Percentiles rank a stretch among this genome's conserved stretches.
phyloP scores from a whole-genome alignment of 129 eudicot species.

The Helianthus tuberosus region DNA sequence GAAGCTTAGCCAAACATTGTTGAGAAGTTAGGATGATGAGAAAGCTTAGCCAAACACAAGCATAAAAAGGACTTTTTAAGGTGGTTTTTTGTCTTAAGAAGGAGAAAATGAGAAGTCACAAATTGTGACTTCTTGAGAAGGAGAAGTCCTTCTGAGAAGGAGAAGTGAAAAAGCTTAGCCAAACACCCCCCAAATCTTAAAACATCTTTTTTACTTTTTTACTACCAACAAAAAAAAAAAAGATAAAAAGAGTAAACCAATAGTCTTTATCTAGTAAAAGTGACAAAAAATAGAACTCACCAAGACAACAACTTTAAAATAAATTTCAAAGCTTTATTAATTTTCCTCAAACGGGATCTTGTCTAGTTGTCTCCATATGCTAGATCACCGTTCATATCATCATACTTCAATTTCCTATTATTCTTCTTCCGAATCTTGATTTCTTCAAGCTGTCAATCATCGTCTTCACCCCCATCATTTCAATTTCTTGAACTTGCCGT shows the following conservation, averaged over 20 bases:
- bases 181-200: no score
- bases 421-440: constrained; percentile 29
- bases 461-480: constrained; percentile 26
- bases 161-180: no score
- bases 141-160: no score
- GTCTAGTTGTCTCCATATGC: constrained; percentile 3
- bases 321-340: neutral
- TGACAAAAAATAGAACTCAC: neutral
- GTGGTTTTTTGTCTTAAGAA: no score
- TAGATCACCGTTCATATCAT: constrained; percentile 27
- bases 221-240: neutral
- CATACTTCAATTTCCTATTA: constrained; percentile 4
- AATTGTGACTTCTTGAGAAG: no score
- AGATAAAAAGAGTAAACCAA: neutral
- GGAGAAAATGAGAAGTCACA: no score
- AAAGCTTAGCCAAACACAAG: no score
- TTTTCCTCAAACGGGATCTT: constrained; percentile 20
- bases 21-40: no score
- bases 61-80: no score
- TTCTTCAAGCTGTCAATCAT: constrained; percentile 33
- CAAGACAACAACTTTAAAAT: neutral
- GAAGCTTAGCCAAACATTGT: no score
- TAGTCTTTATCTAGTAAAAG: neutral
- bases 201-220: neutral
- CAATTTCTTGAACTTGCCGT: constrained; percentile 32